Percentiles rank a stretch among this genome's conserved stretches.
Conservation (phyloP, 352 stramenopile genomes). For the Globisporangium okanoganense region DNA sequence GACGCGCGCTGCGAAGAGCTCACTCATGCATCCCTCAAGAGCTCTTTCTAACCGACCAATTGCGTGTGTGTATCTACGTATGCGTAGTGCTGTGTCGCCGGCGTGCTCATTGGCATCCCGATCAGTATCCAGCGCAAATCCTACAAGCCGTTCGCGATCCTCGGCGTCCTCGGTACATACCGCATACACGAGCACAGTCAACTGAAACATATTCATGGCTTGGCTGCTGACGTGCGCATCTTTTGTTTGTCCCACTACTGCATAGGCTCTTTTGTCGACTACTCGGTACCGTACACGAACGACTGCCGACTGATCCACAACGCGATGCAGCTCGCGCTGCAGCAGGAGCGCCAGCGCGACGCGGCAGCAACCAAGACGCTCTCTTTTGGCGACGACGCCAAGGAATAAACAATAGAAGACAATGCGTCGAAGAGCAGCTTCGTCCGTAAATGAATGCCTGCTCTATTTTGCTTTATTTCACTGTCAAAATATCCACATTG, state of each 20-base stretch:
- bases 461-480: no score
- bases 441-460: neutral
- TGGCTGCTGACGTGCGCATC: neutral
- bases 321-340: constrained; percentile 62
- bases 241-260: constrained; percentile 1
- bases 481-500: no score
- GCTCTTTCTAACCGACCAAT: neutral
- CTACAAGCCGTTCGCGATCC: constrained; percentile 71
- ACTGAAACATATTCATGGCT: neutral
- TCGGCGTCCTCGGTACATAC: constrained; percentile 64
- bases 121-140: constrained; percentile 82
- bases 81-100: constrained; percentile 63
- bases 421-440: neutral
- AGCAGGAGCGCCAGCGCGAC: constrained; percentile 54
- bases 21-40: neutral
- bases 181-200: neutral
- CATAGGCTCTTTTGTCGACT: constrained; percentile 82
- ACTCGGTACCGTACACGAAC: constrained; percentile 79
- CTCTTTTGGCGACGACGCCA: constrained; percentile 9
- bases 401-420: neutral
- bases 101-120: constrained; percentile 77
- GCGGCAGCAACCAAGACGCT: constrained; percentile 12
- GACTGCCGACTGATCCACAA: constrained; percentile 82
- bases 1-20: neutral
- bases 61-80: neutral